These are phyloP conservation scores for Hypocrella siamensis DNA, from an alignment of 2,329 filamentous ascomycete species.

Conservation along the genomic window DNA sequence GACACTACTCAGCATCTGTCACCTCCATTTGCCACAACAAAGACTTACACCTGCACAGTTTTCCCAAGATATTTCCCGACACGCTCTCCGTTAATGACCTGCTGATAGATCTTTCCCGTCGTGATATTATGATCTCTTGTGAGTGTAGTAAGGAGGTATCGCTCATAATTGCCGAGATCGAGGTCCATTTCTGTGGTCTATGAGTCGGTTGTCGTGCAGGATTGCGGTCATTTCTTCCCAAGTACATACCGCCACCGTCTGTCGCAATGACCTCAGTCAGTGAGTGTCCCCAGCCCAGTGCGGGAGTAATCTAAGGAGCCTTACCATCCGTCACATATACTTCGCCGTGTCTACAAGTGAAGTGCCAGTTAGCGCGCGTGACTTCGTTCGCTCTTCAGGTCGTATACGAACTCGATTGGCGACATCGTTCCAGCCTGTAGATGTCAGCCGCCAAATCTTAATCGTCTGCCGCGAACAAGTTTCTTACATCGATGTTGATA, in stretches of 20 bases:
- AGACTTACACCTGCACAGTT: conserved; percentile 55
- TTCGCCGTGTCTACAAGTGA: neutral
- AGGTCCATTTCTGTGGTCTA: conserved; percentile 23
- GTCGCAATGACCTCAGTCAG: neutral
- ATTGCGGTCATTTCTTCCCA: neutral
- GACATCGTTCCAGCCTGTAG: conserved; percentile 4
- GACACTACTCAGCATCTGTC: no score
- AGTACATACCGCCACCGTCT: neutral
- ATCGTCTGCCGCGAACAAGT: neutral
- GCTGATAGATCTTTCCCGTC: conserved; percentile 84
- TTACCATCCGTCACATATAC: neutral
- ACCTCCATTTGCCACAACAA: neutral
- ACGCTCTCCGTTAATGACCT: conserved; percentile 20
- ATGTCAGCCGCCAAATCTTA: neutral
- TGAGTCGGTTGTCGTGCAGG: neutral
- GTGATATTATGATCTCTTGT: conserved; percentile 90
- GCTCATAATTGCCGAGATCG: conserved; percentile 42
- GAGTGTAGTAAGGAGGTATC: conserved; percentile 68
- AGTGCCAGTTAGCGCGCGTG: neutral
- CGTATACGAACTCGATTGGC: conserved; percentile 15
- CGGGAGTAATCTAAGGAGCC: neutral
- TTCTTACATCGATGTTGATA: conserved; percentile 21
- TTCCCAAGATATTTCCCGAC: conserved; percentile 66
- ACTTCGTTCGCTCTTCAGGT: no score
- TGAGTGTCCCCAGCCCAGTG: neutral